phyloP scores from a whole-genome alignment of 2,329 filamentous ascomycete species.

The Ciborinia camelliae region DNA sequence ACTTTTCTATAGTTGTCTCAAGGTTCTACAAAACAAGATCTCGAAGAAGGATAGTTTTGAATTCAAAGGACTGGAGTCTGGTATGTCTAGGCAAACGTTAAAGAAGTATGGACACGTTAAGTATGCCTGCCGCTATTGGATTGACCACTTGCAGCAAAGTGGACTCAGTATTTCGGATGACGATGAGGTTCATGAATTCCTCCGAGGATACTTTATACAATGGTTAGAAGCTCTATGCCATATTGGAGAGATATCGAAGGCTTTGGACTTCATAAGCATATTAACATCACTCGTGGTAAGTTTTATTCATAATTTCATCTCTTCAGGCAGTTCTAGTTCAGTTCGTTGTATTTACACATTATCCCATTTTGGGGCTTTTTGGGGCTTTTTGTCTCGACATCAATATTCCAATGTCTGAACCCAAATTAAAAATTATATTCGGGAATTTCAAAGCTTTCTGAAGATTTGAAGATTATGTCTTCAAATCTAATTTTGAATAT shows the following conservation, averaged over 20 bases:
- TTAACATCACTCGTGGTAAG: conserved; percentile 1
- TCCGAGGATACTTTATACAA: conserved; percentile 37
- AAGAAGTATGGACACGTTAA: background rate
- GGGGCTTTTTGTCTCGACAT: too few relatives aligned
- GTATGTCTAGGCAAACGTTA: background rate
- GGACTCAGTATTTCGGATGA: conserved; percentile 18
- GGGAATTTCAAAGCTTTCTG: background rate
- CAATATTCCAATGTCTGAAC: background rate
- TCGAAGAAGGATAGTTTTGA: background rate
- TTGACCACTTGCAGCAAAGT: conserved; percentile 30
- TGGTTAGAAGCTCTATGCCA: conserved; percentile 37
- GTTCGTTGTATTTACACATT: background rate
- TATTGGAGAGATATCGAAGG: background rate
- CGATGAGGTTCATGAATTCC: conserved; percentile 27
- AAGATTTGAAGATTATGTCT: background rate
- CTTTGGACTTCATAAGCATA: background rate
- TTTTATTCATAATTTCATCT: background rate
- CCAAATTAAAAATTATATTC: background rate
- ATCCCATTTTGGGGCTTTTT: background rate
- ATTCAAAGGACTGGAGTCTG: background rate
- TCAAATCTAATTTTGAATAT: background rate
- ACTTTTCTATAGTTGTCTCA: background rate
- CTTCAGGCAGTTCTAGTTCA: background rate
- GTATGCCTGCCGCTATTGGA: conserved; percentile 25
- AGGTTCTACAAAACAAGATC: background rate